Percentiles rank a stretch among this genome's conserved stretches.
Conservation (phyloP, 441 rosid genomes). For the Erodium texanum region DNA sequence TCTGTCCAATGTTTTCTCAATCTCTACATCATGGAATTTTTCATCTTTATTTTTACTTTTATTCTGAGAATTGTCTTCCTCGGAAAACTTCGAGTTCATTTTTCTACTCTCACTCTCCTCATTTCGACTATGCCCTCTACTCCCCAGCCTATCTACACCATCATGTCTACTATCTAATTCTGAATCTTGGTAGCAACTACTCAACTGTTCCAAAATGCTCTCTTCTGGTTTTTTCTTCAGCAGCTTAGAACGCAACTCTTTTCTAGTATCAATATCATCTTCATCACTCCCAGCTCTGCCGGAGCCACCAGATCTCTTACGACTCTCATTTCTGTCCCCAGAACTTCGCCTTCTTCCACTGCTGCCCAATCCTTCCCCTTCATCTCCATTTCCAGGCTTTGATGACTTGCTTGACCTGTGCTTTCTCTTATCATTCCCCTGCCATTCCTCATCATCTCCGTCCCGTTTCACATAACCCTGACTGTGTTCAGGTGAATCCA, state of each 20-base stretch:
- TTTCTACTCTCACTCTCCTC: slow-evolving; percentile 63
- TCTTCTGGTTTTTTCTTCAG: slow-evolving; percentile 82
- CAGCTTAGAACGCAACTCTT: slow-evolving; percentile 42
- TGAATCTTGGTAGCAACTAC: slow-evolving; percentile 91
- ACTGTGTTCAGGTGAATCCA: slow-evolving; percentile 61
- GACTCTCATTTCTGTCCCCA: slow-evolving; percentile 50
- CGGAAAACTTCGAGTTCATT: slow-evolving; percentile 39
- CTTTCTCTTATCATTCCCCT: slow-evolving; percentile 51
- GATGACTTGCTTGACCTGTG: slow-evolving; percentile 57
- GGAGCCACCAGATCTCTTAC: slow-evolving; percentile 57
- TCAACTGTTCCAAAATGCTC: slow-evolving; percentile 77
- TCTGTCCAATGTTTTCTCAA: slow-evolving; percentile 46
- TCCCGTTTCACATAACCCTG: slow-evolving; percentile 39
- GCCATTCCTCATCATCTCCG: slow-evolving; percentile 57
- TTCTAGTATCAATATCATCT: slow-evolving; percentile 51
- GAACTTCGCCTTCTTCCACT: slow-evolving; percentile 49
- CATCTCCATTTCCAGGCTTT: slow-evolving; percentile 47
- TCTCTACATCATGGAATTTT: slow-evolving; percentile 44
- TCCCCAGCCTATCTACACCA: slow-evolving; percentile 52
- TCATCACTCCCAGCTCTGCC: slow-evolving; percentile 52
- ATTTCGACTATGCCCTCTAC: slow-evolving; percentile 36
- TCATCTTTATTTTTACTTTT: slow-evolving; percentile 67
- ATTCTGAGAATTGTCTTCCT: slow-evolving; percentile 39
- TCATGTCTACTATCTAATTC: slow-evolving; percentile 54
- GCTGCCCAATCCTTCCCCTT: slow-evolving; percentile 42